Evolutionary conservation across 768 basidiomycete species (phyloP).

Genomic region (Myochromella boudieri): DNA sequence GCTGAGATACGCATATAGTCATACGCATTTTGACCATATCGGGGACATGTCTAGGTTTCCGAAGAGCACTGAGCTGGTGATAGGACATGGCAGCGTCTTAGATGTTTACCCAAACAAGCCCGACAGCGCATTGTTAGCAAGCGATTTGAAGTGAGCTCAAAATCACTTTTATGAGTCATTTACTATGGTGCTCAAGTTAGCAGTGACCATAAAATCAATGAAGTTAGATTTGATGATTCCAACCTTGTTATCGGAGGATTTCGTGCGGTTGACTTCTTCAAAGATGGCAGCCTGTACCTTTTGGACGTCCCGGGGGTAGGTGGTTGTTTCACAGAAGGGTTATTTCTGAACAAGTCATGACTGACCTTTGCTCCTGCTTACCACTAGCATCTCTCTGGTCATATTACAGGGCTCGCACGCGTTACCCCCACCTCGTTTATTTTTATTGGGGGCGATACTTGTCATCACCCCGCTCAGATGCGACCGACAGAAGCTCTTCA

Average conservation of each 20-base stretch:
- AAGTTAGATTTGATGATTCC: not conserved
- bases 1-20: not conserved
- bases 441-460: not conserved
- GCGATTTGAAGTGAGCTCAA: slow-evolving; percentile 1
- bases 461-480: slow-evolving; percentile 2
- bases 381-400: slow-evolving; percentile 3
- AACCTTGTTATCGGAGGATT: not conserved
- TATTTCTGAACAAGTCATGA: not conserved
- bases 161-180: not conserved
- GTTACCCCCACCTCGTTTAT: slow-evolving; percentile 1
- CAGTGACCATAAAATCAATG: slow-evolving; percentile 1
- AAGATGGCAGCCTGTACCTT: slow-evolving; percentile 4
- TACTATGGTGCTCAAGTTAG: not conserved
- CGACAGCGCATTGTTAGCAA: not conserved
- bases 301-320: slow-evolving; percentile 6
- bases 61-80: not conserved
- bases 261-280: slow-evolving; percentile 3
- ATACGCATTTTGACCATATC: slow-evolving; percentile 4
- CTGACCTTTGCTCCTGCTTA: not conserved
- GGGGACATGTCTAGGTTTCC: slow-evolving; percentile 8
- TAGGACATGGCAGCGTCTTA: not conserved
- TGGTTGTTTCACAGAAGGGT: not conserved
- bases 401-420: slow-evolving; percentile 3
- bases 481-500: slow-evolving; percentile 1
- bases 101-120: not conserved